Evolutionary conservation across 2,329 filamentous ascomycete genomes (phyloP), one percentile per base, ranked within the genome.

Genomic region (Sclerotinia spermophila): DNA sequence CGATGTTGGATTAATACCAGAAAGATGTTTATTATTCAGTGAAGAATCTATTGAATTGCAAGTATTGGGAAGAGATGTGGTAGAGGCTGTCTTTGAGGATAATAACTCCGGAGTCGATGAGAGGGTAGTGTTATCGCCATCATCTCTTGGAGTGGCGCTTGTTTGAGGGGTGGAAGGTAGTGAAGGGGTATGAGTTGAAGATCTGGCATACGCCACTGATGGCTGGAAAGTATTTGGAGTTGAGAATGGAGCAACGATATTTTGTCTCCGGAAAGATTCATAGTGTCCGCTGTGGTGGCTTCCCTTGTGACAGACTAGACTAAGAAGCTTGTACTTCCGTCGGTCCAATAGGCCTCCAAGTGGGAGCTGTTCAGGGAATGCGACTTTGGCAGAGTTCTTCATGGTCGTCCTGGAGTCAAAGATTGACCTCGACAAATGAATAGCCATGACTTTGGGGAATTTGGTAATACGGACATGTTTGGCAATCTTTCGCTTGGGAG

Each of bases 211-310:
- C 45, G 90, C 88, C 10, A 89, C 90, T 51, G 92, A 92, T 8
- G 86, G 86, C 72, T 92, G 90, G 80, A 97, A 95, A 0, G 89
- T 89, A 75, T 92, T 90, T 0, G 92, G 89, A 11, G 95, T 97
- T 1, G 93, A 92, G 79, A 90, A 98, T 0, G 94, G 94, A 4
- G 91, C 83, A 66, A 90, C 88, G 13, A 93, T 82, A 71, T 92
- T 91, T 80, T 98, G 96, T 51, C 96, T 88, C 45, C 96, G 87
- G 80, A 98, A 98, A 0, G 94, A 95, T 80, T 99, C 96, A 82
- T 99, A 99, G 79, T 99, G 96, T 0, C 96, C 96, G 77, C 94
- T 97, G 78, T 97, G 91, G 79, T 99, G 96, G 73, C 92, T 96
- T 51, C 96, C 96, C 78, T 97, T 97, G 79, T 99, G 96, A 33